Evolutionary conservation across 148 eudicot genomes (phyloP), one percentile per base, ranked within the genome.

Genomic region (Pharnaceum exiguum): DNA sequence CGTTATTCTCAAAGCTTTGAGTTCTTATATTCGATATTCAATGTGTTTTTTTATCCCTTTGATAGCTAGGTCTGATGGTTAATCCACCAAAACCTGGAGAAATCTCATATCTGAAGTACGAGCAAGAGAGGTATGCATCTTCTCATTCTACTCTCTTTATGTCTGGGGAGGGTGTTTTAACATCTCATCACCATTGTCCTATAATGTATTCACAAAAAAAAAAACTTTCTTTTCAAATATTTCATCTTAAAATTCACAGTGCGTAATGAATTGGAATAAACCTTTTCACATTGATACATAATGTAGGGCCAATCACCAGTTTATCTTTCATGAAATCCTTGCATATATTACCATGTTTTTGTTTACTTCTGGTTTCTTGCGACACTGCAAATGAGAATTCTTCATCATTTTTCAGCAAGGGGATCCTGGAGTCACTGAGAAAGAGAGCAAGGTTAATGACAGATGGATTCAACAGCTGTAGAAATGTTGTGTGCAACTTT

Each of bases 391-490:
- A 22, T 57, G 37, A 57, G 35, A 11, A 45, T 22, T 5, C 26
- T 19, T 15, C 46, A 48, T 46, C 62, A 51, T 28, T 29, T 69
- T 78, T 66, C 89, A 93, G 99, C 86, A 81, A 88, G 70, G 99
- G 96, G 44, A 75, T 88, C 69, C 82, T 93, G 38, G 91, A 79
- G 66, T 93, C 99, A 18, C 57, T 89, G 72, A 93, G 91, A 67
- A 89, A 29, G 82, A 89, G 96, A 70, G 99, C 99, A 23, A 86
- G 64, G 9, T 68, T 93, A 37, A 89, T 93, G 99, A 93, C 99
- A 0, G 96, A 93, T 71, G 99, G 99, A 69, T 93, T 88, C 76
- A 93, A 93, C 77, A 86, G 95, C 79, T 93, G 96, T 62, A 89
- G 89, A 82, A 93, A 93, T 60, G 91, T 93, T 10, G 86, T 83